Percentiles rank a stretch among this genome's conserved stretches.
Conservation (phyloP, 805 yeast genomes). For the Scheffersomyces ergatensis region DNA sequence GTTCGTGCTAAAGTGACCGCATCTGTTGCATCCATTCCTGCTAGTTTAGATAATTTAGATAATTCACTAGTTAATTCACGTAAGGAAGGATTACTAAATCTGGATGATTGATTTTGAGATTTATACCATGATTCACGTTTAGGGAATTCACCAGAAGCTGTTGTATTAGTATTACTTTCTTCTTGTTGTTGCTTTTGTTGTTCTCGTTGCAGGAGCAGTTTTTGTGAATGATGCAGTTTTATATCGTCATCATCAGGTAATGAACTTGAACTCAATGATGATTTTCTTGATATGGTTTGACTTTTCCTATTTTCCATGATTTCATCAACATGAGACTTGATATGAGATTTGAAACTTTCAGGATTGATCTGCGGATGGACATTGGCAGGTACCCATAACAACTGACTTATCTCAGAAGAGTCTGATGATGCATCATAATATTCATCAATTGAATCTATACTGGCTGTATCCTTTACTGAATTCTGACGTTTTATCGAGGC, state of each 20-base stretch:
- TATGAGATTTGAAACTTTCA: conserved; percentile 70
- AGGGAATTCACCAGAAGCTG: neutral
- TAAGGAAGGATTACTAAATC: conserved; percentile 56
- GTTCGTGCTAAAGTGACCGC: conserved; percentile 83
- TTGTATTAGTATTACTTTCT: neutral
- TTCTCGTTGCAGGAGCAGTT: too few species aligned
- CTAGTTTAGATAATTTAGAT: conserved; percentile 68
- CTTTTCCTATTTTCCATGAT: conserved; percentile 36
- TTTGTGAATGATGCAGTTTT: too few species aligned
- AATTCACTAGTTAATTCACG: conserved; percentile 73
- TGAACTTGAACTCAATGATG: conserved; percentile 11
- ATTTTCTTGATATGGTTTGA: conserved; percentile 22
- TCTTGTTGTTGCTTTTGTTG: conserved; percentile 18
- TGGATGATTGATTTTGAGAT: neutral
- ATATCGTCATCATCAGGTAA: neutral
- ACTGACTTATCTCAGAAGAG: conserved; percentile 17
- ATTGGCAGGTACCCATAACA: conserved; percentile 94
- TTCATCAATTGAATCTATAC: neutral
- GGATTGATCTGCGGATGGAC: conserved; percentile 96
- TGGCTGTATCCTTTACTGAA: neutral
- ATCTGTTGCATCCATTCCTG: conserved; percentile 75
- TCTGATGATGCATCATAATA: conserved; percentile 15
- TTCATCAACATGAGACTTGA: conserved; percentile 56
- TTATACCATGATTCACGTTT: conserved; percentile 10
- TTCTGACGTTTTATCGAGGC: neutral